Evolutionary conservation across 73 alveolate species (phyloP), one percentile per base, ranked within the genome.

Genomic region (Stentor roeselii): DNA sequence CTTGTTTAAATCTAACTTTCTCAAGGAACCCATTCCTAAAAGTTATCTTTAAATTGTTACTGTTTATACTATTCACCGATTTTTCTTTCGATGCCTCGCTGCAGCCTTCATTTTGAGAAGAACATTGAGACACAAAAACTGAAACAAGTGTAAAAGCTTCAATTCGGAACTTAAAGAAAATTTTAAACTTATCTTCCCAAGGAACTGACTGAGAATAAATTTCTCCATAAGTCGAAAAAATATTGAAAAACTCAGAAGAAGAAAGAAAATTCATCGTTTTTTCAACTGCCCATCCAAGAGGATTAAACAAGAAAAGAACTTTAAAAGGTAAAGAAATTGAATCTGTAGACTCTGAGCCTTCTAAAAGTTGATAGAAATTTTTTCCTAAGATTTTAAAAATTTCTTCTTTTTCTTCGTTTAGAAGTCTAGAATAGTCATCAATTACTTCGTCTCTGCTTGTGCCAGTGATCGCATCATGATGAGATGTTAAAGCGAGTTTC

Each of bases 391-490:
- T 31, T 58, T 58, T n/a, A 0, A 58, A 31, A n/a, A n/a, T n/a
- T n/a, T n/a, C n/a, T n/a, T n/a, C n/a, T n/a, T n/a, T n/a, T n/a
- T n/a, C n/a, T n/a, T n/a, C n/a, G n/a, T n/a, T n/a, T n/a, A n/a
- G n/a, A n/a, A n/a, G n/a, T n/a, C n/a, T n/a, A 58, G 83, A 59
- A 84, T 67, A 67, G 42, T 67, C 80, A 21, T 67, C 14, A 67
- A 21, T 21, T 21, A 67, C 80, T 32, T 27, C 15, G 0, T 21
- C 41, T 2, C 34, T 67, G 2, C 37, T 67, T 21, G 80, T 67
- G 42, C 80, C 80, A 67, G 80, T 67, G 21, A 67, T 67, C 1
- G 80, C 80, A 67, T 67, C 80, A 67, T 67, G 80, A 67, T 67
- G 80, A 21, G 37, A 30, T 30, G 50, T 0, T 2, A 67, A 30